Base-by-base conservation (phyloP, 768 basidiomycete species). In the Calocera cornea region DNA sequence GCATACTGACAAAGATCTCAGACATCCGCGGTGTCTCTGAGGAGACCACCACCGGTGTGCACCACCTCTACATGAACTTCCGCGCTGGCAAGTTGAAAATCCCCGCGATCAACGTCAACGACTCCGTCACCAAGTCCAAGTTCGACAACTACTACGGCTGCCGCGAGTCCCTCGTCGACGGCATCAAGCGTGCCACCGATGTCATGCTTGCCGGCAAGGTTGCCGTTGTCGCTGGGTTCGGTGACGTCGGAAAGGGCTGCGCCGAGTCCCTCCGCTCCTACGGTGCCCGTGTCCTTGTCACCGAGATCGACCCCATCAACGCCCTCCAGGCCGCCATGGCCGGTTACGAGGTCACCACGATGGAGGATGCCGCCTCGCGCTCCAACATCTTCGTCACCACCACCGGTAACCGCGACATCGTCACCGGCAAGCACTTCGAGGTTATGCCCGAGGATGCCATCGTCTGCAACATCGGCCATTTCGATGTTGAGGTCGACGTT, bases 151-250 rank as follows among this genome's bases (percentile, higher is more conserved):
- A 92, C 80, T 99, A 99, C 77, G 97, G 97, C 70, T 99, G 97
- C 82, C 92, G 97, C 75, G 97, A 99, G 80, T 99, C 97, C 34
- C 90, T 99, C 70, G 97, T 99, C 69, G 97, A 99, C 77, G 97
- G 97, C 73, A 97, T 99, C 82, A 99, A 99, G 86, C 94, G 97
- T 75, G 97, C 97, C 68, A 99, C 97, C 71, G 97, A 99, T 78
- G 92, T 99, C 77, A 99, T 99, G 97, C 87, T 99, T 77, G 97
- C 97, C 72, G 97, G 95, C 65, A 99, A 99, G 82, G 95, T 99
- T 71, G 95, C 94, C 65, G 92, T 98, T 71, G 97, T 99, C 72
- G 97, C 97, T 72, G 97, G 97, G 67, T 99, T 88, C 78, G 97
- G 97, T 80, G 97, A 99, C 75, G 97, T 99, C 72, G 97, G 97